Percentiles rank a stretch among this genome's conserved stretches.
Conservation (phyloP, 805 yeast species). For the Sungouiella blattae region DNA sequence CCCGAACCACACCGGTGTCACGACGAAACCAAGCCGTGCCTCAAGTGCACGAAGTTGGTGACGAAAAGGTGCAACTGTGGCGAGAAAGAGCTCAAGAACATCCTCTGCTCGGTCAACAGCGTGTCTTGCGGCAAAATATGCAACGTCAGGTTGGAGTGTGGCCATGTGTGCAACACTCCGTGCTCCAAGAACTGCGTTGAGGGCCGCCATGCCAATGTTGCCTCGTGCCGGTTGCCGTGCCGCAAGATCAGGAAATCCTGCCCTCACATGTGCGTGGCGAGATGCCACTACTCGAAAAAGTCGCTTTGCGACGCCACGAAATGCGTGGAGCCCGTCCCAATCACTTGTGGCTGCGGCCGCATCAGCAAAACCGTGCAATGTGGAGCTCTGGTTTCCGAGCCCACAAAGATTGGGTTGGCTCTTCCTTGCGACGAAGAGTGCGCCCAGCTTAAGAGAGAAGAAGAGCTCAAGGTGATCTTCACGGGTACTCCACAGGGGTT, state of each 20-base stretch:
- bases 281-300: constrained; percentile 58
- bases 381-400: constrained; percentile 42
- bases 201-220: constrained; percentile 47
- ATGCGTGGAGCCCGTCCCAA: constrained; percentile 48
- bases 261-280: constrained; percentile 60
- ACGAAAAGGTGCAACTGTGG: constrained; percentile 64
- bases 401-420: constrained; percentile 31
- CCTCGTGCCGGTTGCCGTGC: constrained; percentile 58
- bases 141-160: constrained; percentile 31
- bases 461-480: constrained; percentile 61
- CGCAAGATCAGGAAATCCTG: constrained; percentile 50
- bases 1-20: constrained; percentile 76
- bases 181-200: constrained; percentile 68
- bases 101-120: constrained; percentile 63
- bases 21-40: constrained; percentile 59
- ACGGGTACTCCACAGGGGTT: constrained; percentile 18
- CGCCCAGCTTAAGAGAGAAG: constrained; percentile 55
- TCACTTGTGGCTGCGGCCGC: constrained; percentile 67
- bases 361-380: constrained; percentile 48
- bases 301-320: constrained; percentile 47
- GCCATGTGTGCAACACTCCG: constrained; percentile 46
- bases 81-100: constrained; percentile 49
- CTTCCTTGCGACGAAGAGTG: constrained; percentile 74
- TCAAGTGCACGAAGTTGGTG: constrained; percentile 65
- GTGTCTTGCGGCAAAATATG: constrained; percentile 59